phyloP scores from a whole-genome alignment of 192 early-diverging fungal species.

The Gaertneriomyces semiglobifer region DNA sequence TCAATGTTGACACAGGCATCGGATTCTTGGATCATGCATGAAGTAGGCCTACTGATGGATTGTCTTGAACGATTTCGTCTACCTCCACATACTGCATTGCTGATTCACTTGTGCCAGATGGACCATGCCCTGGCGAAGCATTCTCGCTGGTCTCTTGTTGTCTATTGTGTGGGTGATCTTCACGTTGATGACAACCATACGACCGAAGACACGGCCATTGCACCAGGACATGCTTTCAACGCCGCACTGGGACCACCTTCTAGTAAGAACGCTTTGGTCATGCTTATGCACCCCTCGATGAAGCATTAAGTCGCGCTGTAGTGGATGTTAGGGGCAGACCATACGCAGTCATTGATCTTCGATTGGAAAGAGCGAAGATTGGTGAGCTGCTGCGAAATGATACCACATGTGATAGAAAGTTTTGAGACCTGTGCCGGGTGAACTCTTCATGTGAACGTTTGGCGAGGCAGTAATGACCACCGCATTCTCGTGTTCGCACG shows the following conservation, averaged over 20 bases:
- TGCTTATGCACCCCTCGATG: conserved; percentile 94
- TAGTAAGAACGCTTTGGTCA: conserved; percentile 88
- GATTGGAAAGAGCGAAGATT: conserved; percentile 86
- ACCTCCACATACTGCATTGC: background rate
- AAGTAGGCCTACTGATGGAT: conserved; percentile 1
- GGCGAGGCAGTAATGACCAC: conserved; percentile 97
- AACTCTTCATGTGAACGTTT: conserved; percentile 92
- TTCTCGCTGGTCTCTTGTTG: conserved; percentile 79
- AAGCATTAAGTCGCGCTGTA: conserved; percentile 89
- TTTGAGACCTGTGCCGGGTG: conserved; percentile 90
- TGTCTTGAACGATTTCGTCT: too few species aligned
- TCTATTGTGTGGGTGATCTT: conserved; percentile 85
- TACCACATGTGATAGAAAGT: conserved; percentile 91
- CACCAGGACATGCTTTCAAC: conserved; percentile 90
- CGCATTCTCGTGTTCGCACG: conserved; percentile 41
- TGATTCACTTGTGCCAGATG: conserved; percentile 61
- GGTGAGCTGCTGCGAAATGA: conserved; percentile 93
- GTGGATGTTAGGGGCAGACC: conserved; percentile 97
- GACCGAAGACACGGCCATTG: conserved; percentile 91
- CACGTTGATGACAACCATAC: conserved; percentile 99
- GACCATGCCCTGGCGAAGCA: conserved; percentile 98
- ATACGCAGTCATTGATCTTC: conserved; percentile 74
- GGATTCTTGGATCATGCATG: conserved; percentile 95
- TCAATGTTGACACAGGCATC: conserved; percentile 85
- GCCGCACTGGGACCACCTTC: conserved; percentile 85